phyloP scores from a whole-genome alignment of 768 basidiomycete species.

The Naganishia antarctica region DNA sequence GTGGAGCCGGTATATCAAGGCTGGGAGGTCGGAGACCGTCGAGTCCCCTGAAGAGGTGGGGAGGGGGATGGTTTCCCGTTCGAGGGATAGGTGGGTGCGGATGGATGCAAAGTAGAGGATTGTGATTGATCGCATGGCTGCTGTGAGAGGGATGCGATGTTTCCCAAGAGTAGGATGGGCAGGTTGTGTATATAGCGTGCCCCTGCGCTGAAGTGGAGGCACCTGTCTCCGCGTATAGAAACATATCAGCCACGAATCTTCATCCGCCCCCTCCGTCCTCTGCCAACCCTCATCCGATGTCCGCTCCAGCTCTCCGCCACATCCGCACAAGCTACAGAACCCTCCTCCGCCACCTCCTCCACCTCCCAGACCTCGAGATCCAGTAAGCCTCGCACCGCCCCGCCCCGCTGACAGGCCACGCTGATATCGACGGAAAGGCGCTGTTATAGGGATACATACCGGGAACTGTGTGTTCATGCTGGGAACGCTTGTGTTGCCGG shows the following conservation, averaged over 20 bases:
- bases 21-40: not conserved
- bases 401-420: not conserved
- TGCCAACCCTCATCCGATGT: not conserved
- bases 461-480: not conserved
- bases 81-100: constrained; percentile 20
- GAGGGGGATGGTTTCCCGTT: constrained; percentile 16
- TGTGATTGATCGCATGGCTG: constrained; percentile 13
- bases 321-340: constrained; percentile 7
- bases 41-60: not conserved
- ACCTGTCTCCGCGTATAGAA: no score
- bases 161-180: not conserved
- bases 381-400: not conserved
- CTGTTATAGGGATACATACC: not conserved
- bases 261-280: not conserved
- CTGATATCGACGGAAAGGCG: not conserved
- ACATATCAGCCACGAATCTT: no score
- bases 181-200: not conserved
- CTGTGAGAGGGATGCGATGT: no score
- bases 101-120: constrained; percentile 28
- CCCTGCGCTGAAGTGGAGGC: no score
- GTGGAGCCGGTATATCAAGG: not conserved
- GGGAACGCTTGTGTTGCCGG: not conserved
- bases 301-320: not conserved
- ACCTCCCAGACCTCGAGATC: constrained; percentile 10
- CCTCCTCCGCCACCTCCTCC: constrained; percentile 2